These are phyloP conservation scores for Panicum hallii DNA, from an alignment of 202 grass and related monocot species.

Conservation along the genomic window DNA sequence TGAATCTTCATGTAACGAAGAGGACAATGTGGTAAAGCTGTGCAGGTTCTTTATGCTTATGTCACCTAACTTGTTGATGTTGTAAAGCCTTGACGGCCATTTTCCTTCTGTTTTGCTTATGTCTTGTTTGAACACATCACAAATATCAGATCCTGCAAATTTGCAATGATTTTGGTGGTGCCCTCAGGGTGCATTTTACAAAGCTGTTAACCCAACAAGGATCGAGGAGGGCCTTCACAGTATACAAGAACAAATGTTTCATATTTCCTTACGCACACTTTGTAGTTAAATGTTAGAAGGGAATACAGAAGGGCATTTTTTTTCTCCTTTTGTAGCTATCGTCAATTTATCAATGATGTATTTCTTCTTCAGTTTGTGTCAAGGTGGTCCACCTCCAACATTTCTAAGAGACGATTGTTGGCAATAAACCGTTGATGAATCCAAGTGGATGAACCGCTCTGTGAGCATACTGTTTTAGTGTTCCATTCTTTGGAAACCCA, in stretches of 20 bases:
- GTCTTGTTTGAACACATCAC: neutral
- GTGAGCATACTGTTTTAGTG: too few relatives aligned
- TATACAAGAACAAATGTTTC: neutral
- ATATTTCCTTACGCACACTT: neutral
- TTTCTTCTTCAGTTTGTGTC: slow-evolving; percentile 24
- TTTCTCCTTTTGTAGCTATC: neutral
- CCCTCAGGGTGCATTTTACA: slow-evolving; percentile 72
- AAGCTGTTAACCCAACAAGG: slow-evolving; percentile 46
- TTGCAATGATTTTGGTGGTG: slow-evolving; percentile 63
- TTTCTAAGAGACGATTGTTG: slow-evolving; percentile 56
- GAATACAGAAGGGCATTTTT: neutral
- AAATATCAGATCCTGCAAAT: slow-evolving; percentile 38
- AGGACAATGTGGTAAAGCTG: too few relatives aligned
- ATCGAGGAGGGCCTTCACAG: slow-evolving; percentile 54
- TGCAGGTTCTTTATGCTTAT: too few relatives aligned
- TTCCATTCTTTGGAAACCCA: too few relatives aligned
- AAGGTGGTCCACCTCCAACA: slow-evolving; percentile 46
- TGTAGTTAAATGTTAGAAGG: too few relatives aligned
- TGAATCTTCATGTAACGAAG: too few relatives aligned
- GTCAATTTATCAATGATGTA: neutral
- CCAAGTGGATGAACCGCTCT: too few relatives aligned
- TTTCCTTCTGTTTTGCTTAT: neutral
- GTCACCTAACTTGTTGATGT: too few relatives aligned
- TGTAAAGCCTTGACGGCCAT: too few relatives aligned
- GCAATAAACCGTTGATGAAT: too few relatives aligned